Conservation (phyloP, 345 rosid species). For the Eucalyptus erythrocorys region DNA sequence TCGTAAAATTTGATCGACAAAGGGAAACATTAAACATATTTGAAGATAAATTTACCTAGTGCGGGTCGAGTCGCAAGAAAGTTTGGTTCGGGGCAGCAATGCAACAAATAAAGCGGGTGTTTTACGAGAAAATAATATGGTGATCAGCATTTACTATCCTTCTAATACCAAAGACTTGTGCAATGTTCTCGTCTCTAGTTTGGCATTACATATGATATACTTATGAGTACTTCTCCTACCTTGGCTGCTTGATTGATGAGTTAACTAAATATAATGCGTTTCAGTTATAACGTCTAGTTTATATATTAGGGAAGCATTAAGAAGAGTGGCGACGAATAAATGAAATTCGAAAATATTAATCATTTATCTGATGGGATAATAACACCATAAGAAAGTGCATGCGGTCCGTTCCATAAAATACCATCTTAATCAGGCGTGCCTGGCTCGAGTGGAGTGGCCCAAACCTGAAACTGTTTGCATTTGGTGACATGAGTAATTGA, state of each 20-base stretch:
- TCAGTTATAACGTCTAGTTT: not conserved
- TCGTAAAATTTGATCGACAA: not conserved
- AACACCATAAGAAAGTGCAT: not conserved
- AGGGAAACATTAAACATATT: not conserved
- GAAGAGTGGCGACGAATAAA: not conserved
- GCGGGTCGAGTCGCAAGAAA: not conserved
- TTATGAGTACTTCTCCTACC: not conserved
- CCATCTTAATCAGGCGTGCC: not conserved
- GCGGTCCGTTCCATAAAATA: not conserved
- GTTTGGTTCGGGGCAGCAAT: not conserved
- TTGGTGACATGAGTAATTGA: not conserved
- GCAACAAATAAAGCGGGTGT: not conserved
- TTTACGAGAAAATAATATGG: not conserved
- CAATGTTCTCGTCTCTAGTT: not conserved
- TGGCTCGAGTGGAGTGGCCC: not conserved
- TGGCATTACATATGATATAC: not conserved
- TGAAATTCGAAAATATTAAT: not conserved
- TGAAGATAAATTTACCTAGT: not conserved
- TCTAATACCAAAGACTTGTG: not conserved
- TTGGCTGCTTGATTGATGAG: not conserved
- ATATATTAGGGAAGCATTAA: not conserved
- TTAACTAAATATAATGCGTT: not conserved
- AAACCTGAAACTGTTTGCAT: not conserved
- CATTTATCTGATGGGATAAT: too few species aligned
- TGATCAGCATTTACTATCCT: not conserved